Percentiles rank a stretch among this genome's conserved stretches.
phyloP scores from a whole-genome alignment of 257 asterid genomes.

The Jacaranda mimosifolia region DNA sequence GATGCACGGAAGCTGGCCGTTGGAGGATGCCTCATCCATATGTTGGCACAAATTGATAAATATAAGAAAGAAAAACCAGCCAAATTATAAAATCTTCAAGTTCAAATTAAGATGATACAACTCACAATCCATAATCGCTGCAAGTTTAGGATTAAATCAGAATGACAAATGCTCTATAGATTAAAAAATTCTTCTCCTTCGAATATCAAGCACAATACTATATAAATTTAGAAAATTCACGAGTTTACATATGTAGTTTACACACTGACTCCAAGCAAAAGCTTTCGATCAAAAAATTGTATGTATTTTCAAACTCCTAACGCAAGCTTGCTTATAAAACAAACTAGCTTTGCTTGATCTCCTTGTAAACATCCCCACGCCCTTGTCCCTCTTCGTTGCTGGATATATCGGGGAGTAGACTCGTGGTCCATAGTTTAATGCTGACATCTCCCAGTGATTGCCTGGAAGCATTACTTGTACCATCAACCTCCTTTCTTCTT shows the following conservation, averaged over 20 bases:
- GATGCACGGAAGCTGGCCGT: too few species aligned
- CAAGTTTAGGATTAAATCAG: background rate
- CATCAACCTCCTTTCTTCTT: conserved; percentile 65
- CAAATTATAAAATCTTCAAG: too few species aligned
- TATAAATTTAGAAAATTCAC: background rate
- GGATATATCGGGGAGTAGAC: too few species aligned
- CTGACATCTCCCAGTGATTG: background rate
- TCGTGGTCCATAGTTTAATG: too few species aligned
- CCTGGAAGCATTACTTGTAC: background rate
- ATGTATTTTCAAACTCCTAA: background rate
- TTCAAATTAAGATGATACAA: too few species aligned
- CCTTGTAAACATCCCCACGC: background rate
- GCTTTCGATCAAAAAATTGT: background rate
- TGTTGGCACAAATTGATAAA: too few species aligned
- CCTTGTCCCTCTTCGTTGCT: too few species aligned
- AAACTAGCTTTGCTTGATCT: background rate
- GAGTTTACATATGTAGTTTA: background rate
- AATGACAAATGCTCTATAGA: background rate
- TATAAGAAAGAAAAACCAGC: too few species aligned
- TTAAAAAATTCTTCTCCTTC: background rate
- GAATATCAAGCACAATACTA: background rate
- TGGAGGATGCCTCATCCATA: too few species aligned
- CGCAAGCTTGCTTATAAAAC: background rate
- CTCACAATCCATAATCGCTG: too few species aligned
- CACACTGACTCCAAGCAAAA: background rate